Conservation (phyloP, 495 filamentous ascomycete species). For the Extremus antarcticus region DNA sequence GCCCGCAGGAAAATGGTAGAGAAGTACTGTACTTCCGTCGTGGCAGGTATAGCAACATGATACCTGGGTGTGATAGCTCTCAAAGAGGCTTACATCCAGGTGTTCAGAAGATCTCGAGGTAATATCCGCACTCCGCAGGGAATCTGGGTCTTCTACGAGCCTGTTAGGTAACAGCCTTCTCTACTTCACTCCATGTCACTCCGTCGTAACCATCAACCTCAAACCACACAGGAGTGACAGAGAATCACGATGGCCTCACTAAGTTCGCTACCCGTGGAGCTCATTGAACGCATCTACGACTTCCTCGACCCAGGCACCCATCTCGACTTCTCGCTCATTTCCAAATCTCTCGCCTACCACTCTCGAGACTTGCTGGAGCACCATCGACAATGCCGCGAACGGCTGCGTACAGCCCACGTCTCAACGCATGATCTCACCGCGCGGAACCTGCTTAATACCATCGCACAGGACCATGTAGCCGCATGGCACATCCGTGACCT, state of each 20-base stretch:
- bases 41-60: no score
- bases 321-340: background rate
- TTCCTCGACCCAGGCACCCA: background rate
- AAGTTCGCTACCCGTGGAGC: background rate
- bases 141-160: no score
- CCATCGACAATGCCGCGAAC: background rate
- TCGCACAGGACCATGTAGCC: background rate
- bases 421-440: background rate
- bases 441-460: background rate
- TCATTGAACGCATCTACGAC: background rate
- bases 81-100: no score
- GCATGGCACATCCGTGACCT: background rate
- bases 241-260: background rate
- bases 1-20: no score
- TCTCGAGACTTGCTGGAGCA: background rate
- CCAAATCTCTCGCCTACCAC: background rate
- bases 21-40: no score
- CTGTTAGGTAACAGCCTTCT: no score
- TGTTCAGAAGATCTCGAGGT: no score
- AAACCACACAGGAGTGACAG: no score
- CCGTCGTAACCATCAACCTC: no score
- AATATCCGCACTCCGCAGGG: no score
- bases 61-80: no score
- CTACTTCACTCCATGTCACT: no score
- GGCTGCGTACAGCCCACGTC: background rate